Conservation (phyloP, 2,329 filamentous ascomycete species). For the Neonectria ditissima region DNA sequence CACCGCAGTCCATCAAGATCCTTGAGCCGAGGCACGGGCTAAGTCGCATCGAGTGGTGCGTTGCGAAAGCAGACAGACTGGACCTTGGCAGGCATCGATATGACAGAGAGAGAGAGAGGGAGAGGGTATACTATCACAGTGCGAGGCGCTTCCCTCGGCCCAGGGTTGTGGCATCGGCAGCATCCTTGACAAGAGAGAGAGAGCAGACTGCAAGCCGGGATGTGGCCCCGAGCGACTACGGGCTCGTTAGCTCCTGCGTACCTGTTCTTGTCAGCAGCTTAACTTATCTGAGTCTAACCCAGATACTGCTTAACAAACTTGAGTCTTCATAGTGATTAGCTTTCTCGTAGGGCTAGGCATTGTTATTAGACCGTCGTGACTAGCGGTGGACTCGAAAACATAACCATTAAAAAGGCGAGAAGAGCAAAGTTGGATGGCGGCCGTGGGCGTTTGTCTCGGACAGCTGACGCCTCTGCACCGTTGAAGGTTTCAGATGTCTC, state of each 20-base stretch:
- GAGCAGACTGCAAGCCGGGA: slow-evolving; percentile 10
- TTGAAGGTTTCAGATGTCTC: slow-evolving; percentile 27
- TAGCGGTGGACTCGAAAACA: slow-evolving; percentile 3
- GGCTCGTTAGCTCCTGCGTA: background rate
- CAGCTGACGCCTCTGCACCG: slow-evolving; percentile 11
- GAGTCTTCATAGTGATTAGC: background rate
- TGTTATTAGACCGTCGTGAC: background rate
- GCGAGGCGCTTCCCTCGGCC: slow-evolving; percentile 30
- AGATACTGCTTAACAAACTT: too few relatives aligned
- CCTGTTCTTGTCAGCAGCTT: background rate
- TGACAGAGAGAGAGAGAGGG: too few relatives aligned
- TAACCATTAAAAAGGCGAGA: background rate
- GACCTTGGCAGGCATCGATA: background rate
- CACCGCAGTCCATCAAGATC: slow-evolving; percentile 5
- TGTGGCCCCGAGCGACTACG: slow-evolving; percentile 2
- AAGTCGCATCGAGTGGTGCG: slow-evolving; percentile 18
- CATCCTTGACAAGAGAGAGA: background rate
- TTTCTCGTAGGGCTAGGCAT: slow-evolving; percentile 12
- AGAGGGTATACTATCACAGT: slow-evolving; percentile 25
- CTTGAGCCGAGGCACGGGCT: slow-evolving; percentile 4
- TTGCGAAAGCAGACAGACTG: slow-evolving; percentile 17
- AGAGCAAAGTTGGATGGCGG: background rate
- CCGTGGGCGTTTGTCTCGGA: slow-evolving; percentile 8
- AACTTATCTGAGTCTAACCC: background rate
- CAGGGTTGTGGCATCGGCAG: background rate